Evolutionary conservation across 1,284 basidiomycete species (phyloP), one percentile per base, ranked within the genome.

Genomic region (Afroboletus lepidellus): DNA sequence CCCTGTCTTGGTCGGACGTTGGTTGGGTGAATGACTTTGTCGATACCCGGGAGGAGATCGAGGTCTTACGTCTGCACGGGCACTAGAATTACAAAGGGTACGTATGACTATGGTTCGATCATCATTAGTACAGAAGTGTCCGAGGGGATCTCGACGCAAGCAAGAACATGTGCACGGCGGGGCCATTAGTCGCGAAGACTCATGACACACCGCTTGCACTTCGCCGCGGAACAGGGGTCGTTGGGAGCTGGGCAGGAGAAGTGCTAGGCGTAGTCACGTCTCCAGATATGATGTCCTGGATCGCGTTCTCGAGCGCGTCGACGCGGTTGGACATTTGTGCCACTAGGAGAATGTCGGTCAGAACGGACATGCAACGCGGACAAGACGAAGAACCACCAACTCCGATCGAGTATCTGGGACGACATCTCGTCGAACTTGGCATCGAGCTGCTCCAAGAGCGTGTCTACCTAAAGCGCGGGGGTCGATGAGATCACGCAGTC

Each of bases 371-470:
- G 24, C 41, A 25, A 47, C 3, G 34, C 24, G 21, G 39, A 47
- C n/a, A 24, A 38, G 27, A 18, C 8, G 37, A 20, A 18, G 9
- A 9, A 50, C 8, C 47, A 75, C 86, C 58, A 64, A 92, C 89
- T 91, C 58, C 88, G 78, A 51, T 91, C 87, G 46, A 92, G 76
- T 57, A 92, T 87, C 66, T 90, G 86, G 16, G 73, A 74, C 37
- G 90, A 91, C 89, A 91, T 92, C 49, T 89, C 85, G 59, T 92
- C 88, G 63, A 92, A 92, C 58, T 89, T 90, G 38, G 78, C 57
- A 60, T 92, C 90, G 20, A 92, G 74, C 60, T 90, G 84, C 61
- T 88, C 87, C 9, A 92, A 71, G 30, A 92, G 71, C 9, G 79
- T 83, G 70, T 92, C 89, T 15, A 92, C 89, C 89, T 92, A 41